These are phyloP conservation scores for Elsinoe fawcettii DNA, from an alignment of 2,329 filamentous ascomycete species.

Conservation along the genomic window DNA sequence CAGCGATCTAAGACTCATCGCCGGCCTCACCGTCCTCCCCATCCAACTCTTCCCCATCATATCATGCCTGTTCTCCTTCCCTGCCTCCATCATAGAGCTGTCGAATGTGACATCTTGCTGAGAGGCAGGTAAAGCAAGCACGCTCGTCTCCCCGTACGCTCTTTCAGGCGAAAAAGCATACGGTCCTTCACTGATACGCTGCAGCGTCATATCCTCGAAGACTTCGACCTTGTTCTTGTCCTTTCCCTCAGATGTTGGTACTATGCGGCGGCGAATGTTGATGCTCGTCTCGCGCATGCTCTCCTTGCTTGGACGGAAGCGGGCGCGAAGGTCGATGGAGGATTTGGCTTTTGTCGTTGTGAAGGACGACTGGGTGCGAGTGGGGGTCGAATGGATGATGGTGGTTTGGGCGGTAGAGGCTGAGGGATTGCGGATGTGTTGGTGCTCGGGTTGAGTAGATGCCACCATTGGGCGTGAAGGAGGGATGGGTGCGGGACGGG, in stretches of 20 bases:
- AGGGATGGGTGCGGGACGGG: background rate
- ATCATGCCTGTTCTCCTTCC: conserved; percentile 16
- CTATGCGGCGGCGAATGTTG: conserved; percentile 18
- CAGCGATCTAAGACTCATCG: background rate
- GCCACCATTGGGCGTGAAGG: background rate
- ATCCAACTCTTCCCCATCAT: conserved; percentile 15
- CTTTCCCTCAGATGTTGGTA: background rate
- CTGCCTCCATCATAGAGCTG: conserved; percentile 24
- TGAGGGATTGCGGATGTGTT: background rate
- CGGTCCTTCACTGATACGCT: conserved; percentile 28
- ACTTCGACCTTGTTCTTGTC: conserved; percentile 12
- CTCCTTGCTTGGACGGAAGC: conserved; percentile 18
- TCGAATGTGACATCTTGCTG: conserved; percentile 17
- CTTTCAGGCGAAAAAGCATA: conserved; percentile 25
- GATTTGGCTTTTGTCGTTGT: conserved; percentile 21
- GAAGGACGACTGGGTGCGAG: conserved; percentile 14
- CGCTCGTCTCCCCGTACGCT: background rate
- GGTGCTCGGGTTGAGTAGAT: background rate
- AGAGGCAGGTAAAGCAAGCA: background rate
- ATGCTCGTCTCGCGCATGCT: conserved; percentile 14
- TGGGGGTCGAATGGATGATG: conserved; percentile 11
- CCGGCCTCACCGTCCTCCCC: background rate
- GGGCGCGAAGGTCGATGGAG: conserved; percentile 29
- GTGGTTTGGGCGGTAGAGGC: conserved; percentile 2
- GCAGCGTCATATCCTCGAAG: conserved; percentile 28